Evolutionary conservation across 345 rosid genomes (phyloP).

Genomic region (Litchi chinensis): DNA sequence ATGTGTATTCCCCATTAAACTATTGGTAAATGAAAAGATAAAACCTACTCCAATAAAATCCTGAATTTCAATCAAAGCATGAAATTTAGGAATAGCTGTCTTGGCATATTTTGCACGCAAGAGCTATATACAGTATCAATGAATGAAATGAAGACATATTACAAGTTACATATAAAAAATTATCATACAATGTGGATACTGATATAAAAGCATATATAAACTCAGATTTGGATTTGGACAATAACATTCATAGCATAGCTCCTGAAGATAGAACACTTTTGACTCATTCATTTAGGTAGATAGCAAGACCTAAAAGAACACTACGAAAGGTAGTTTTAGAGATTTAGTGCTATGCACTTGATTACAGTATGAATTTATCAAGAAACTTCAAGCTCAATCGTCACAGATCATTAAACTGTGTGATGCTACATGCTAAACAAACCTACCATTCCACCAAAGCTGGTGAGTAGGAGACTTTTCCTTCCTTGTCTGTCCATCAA

Average conservation of each 20-base stretch:
- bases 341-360: neutral
- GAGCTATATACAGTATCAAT: neutral
- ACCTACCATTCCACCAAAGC: conserved; percentile 92
- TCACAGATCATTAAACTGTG: neutral
- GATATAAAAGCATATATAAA: neutral
- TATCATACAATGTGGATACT: neutral
- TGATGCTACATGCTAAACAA: conserved; percentile 10
- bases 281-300: neutral
- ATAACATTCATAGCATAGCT: neutral
- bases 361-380: neutral
- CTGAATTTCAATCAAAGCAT: neutral
- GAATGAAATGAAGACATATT: neutral
- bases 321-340: neutral
- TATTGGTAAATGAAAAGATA: neutral
- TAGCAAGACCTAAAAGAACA: conserved; percentile 20
- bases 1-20: neutral
- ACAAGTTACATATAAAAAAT: neutral
- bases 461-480: conserved; percentile 82
- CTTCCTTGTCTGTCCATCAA: conserved; percentile 98
- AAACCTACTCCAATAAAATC: neutral
- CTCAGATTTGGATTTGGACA: neutral
- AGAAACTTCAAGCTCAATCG: conserved; percentile 3
- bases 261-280: neutral
- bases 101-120: conserved; percentile 13
- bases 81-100: neutral